Base-by-base conservation (phyloP, 164 flowering plant genomes). In the Piper longum region DNA sequence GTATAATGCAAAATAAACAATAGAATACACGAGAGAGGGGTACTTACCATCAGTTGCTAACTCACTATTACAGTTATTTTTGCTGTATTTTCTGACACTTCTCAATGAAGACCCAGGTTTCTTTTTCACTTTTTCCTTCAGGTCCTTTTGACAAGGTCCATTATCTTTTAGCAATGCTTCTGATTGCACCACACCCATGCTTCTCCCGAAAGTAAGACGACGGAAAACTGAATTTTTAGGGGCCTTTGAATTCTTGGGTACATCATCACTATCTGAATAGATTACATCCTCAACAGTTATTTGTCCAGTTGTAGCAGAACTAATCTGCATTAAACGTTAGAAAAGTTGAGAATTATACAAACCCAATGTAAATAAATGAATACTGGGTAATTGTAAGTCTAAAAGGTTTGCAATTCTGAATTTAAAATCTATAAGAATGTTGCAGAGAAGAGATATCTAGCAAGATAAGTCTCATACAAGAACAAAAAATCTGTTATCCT, bases 231-330 rank as follows among this genome's bases (percentile, higher is more conserved):
- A 68, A 45, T 82, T 91, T 51, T 75, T 70, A 39, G 79, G 72
- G 56, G 77, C 75, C 64, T 65, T 40, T n/a, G 62, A 56, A 45
- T 64, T 66, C 79, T 62, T 69, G 56, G 62, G 57, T 69, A 76
- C 75, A 71, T 40, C 71, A 71, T 79, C 80, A 70, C 56, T 69
- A 61, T 77, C 77, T 77, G 85, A 89, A 75, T 93, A 93, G 18
- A 80, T 71, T 63, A 93, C 97, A 73, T 93, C 97, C 72, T 93
- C 97, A 61, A 93, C 86, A 65, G 76, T 69, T 36, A 93, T 80
- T 44, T 76, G 69, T 59, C 98, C 98, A 67, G 96, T 89, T 71
- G 83, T 70, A 43, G 78, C 12, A 69, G 98, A 93, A 60, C 83
- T 71, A 65, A 76, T 86, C 98, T 92, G 68, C 61, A 72, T 62